Evolutionary conservation across 345 rosid species (phyloP), one percentile per base, ranked within the genome.

Genomic region (Citrus sp.): DNA sequence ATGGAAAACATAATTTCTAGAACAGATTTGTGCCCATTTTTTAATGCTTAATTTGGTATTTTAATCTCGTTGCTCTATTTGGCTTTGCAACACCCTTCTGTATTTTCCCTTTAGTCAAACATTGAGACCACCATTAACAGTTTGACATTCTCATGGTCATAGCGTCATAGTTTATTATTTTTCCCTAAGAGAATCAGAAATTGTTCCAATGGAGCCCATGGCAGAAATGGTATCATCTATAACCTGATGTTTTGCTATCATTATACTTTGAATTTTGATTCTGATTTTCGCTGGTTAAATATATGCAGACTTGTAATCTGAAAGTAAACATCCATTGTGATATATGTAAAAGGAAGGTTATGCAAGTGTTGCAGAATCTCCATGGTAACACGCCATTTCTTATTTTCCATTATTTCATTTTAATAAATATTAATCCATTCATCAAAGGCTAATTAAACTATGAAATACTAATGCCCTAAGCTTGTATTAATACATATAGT

Each of bases 291-390:
- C 49, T 34, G 32, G n/a, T 59, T 14, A 22, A 34, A 60, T 35
- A 21, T 54, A 9, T 64, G 77, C 79, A 80, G 83, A 64, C 59
- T 22, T 71, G 60, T 65, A 37, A 10, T 42, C 27, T 79, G 54
- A 79, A 76, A 80, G 68, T 73, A 77, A 62, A 73, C 42, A 24
- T 40, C 42, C 60, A 61, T n/a, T 83, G 80, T 54, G 78, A 72
- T 5, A 46, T 69, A 68, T 83, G 85, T 58, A 76, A 38, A 30
- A 76, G 46, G 70, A 79, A 83, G 63, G 70, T 83, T 37, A 76
- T 83, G 80, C 68, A 72, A 67, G 78, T 72, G 61, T 51, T 79
- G 75, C 85, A 83, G 34, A 77, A 76, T 79, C 82, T 79, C 64
- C 74, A 28, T n/a, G 80, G 82, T 79, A 54, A 54, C 4, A 82